Base-by-base conservation (phyloP, 176 grass and related monocot genomes). In the Paspalum vaginatum region DNA sequence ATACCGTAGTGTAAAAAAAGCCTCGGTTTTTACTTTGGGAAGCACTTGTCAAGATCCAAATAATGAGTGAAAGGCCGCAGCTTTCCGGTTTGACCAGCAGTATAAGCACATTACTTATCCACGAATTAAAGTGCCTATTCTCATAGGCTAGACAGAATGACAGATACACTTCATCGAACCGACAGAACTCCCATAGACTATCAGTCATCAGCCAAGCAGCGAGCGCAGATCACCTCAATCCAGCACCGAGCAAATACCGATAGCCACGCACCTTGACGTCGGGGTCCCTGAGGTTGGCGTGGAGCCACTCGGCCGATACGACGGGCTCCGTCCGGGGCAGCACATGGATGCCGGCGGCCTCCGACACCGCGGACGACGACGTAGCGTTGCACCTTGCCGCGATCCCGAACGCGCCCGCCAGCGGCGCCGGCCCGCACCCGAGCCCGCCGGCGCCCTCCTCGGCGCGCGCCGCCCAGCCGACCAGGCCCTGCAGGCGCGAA, bases 301-400 rank as follows among this genome's bases (percentile, higher is more conserved):
- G 92, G 16, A 99, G 89, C 96, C 92, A 95, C 81, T 95, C 86
- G 10, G 96, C 45, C 51, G 96, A 93, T 57, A 99, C 96, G 54
- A 99, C 88, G 38, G 96, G 92, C 69, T 95, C 90, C 1, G 49
- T 80, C 74, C 62, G 47, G 1, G 92, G 83, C 61, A 88, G 37
- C 42, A 88, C 65, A 84, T 91, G 84, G 58, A 97, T 65, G 32
- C 84, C 52, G 2, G 54, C 13, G 9, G 85, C 72, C 72, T 86
- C 85, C 5, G 82, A 43, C 43, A 88, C 74, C n/a, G 74, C 82
- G 49, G 87, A 91, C 22, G 79, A 82, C 51, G 78, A 81, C 11
- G 88, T 88, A 38, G 86, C 83, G 68, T 91, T 88, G 69, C 79
- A 84, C 56, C 86, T 84, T 76, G 63, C 87, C 17, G 75, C 88